Conservation (phyloP, 2,329 filamentous ascomycete genomes). For the Diaporthe aspalathi region DNA sequence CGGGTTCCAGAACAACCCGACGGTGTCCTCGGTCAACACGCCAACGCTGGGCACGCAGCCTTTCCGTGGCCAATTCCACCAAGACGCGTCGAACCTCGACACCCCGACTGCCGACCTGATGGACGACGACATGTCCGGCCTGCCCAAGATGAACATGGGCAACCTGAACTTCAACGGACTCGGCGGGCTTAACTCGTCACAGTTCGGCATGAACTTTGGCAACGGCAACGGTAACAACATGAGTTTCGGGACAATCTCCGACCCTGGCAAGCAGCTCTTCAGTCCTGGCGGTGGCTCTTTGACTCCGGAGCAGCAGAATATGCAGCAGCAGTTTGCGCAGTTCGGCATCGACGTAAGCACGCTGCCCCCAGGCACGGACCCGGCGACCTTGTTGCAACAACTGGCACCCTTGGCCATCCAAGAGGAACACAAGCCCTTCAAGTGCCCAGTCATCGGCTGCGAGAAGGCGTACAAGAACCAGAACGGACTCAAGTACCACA, state of each 20-base stretch:
- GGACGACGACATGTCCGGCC: slow-evolving; percentile 77
- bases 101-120: slow-evolving; percentile 75
- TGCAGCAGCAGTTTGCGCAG: slow-evolving; percentile 76
- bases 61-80: slow-evolving; percentile 65
- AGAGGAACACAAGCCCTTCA: slow-evolving; percentile 97
- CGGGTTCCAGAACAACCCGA: slow-evolving; percentile 90
- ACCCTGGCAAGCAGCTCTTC: slow-evolving; percentile 93
- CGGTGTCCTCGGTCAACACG: slow-evolving; percentile 96
- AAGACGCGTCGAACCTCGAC: slow-evolving; percentile 45
- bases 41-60: slow-evolving; percentile 88
- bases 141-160: slow-evolving; percentile 67
- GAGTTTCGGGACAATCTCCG: slow-evolving; percentile 78
- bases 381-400: slow-evolving; percentile 66
- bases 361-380: slow-evolving; percentile 81
- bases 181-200: slow-evolving; percentile 49
- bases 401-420: slow-evolving; percentile 73
- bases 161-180: slow-evolving; percentile 63
- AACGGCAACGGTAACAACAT: slow-evolving; percentile 54
- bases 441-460: slow-evolving; percentile 96
- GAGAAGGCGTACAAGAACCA: slow-evolving; percentile 99
- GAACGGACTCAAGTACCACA: slow-evolving; percentile 93
- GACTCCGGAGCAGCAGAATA: slow-evolving; percentile 69
- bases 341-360: slow-evolving; percentile 81
- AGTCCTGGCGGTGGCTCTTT: slow-evolving; percentile 82
- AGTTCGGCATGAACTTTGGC: slow-evolving; percentile 68